Evolutionary conservation across 1,139 yeast genomes (phyloP), one percentile per base, ranked within the genome.

Genomic region (Pichia sp.): DNA sequence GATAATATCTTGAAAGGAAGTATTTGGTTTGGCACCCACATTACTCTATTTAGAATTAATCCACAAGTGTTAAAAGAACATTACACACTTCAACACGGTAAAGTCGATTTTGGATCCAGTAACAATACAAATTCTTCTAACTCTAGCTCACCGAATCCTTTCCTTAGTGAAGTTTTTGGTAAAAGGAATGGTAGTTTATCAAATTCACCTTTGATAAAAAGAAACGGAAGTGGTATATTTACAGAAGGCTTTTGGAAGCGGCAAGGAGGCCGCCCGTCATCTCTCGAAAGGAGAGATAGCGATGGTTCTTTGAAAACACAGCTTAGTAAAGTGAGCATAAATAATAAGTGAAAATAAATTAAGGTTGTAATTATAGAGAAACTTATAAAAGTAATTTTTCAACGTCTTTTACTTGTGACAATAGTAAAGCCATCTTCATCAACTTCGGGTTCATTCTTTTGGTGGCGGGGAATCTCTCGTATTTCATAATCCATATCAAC

Each of bases 361-460:
- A 15, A 15, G n/a, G 15, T 12, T 33, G 23, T 25, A 35, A 31
- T 18, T 15, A 22, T 7, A 28, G n/a, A n/a, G n/a, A n/a, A n/a
- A n/a, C n/a, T n/a, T n/a, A n/a, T n/a, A 30, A 24, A 23, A 26
- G 14, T 17, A 15, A 9, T 11, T 23, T 21, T 24, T 44, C 35
- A 52, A 34, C 66, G 54, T 58, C 66, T 66, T 55, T 72, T 79
- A 55, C 72, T 78, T 54, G 80, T 86, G 9, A 89, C 96, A 47
- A 88, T 63, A 53, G 88, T 91, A 56, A 89, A 89, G 2, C 97
- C 97, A 58, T 89, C 96, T 25, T 89, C 97, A 59, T 89, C 96
- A 11, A 89, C 71, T 11, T 84, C 59, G 8, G 95, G 95, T 20
- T 71, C 75, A 21, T 64, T 64, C 22, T 61, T 53, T 43, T 36